Conservation (phyloP, 2,329 filamentous ascomycete species). For the Zymoseptoria pseudotritici region DNA sequence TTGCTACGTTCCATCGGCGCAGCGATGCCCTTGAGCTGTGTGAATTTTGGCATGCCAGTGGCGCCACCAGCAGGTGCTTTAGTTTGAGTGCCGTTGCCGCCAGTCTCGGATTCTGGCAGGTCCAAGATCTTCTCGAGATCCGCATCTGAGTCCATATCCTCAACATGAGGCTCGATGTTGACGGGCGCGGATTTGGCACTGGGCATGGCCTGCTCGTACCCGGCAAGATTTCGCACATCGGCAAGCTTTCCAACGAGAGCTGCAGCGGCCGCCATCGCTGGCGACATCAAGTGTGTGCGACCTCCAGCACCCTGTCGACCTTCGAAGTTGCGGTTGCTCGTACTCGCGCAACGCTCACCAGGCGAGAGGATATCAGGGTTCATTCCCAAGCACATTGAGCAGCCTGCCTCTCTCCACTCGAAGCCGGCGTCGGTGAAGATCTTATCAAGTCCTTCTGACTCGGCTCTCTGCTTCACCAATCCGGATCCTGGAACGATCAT, state of each 20-base stretch:
- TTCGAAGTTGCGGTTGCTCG: constrained; percentile 96
- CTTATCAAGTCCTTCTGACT: constrained; percentile 85
- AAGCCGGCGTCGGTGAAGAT: constrained; percentile 89
- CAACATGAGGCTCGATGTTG: constrained; percentile 48
- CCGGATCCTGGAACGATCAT: constrained; percentile 97
- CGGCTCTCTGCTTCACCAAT: constrained; percentile 84
- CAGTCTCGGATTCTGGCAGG: constrained; percentile 54
- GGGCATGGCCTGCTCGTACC: constrained; percentile 39
- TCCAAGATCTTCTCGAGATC: constrained; percentile 59
- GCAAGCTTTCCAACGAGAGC: constrained; percentile 85
- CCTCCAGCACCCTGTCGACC: constrained; percentile 88
- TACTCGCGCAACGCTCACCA: constrained; percentile 87
- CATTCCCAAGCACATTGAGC: constrained; percentile 99
- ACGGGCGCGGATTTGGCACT: constrained; percentile 45
- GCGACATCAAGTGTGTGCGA: constrained; percentile 92
- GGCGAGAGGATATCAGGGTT: constrained; percentile 95
- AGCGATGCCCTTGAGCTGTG: constrained; percentile 73
- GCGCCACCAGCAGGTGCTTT: constrained; percentile 40
- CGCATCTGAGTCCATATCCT: constrained; percentile 53
- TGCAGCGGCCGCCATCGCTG: constrained; percentile 89
- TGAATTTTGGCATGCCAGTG: constrained; percentile 75
- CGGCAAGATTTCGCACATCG: constrained; percentile 74
- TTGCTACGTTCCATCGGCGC: constrained; percentile 83
- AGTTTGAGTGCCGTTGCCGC: constrained; percentile 51
- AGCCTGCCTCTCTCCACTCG: constrained; percentile 96